phyloP scores from a whole-genome alignment of 768 basidiomycete species.

The Rhodotorula sphaerocarpa region DNA sequence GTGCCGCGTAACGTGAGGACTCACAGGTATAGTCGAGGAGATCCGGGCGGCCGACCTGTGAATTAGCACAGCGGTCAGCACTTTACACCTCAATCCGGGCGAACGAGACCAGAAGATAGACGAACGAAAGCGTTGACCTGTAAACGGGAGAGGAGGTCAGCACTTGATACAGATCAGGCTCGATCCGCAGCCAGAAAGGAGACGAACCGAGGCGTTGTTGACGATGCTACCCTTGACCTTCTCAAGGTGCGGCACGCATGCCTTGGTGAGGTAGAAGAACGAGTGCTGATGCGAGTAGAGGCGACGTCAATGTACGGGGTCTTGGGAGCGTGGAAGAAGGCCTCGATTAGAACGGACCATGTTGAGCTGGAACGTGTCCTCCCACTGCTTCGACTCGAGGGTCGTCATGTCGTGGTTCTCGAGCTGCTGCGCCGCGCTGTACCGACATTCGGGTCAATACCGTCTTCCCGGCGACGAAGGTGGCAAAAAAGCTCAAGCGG shows the following conservation, averaged over 20 bases:
- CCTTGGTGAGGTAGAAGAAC: conserved; percentile 49
- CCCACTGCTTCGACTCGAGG: conserved; percentile 36
- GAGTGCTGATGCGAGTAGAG: background rate
- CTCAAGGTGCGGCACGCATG: conserved; percentile 48
- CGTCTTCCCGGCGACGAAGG: background rate
- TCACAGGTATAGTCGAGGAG: conserved; percentile 49
- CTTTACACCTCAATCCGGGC: too few species aligned
- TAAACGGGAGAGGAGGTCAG: background rate
- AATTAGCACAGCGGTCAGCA: background rate
- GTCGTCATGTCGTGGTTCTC: conserved; percentile 36
- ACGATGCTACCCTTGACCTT: conserved; percentile 47
- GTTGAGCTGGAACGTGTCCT: conserved; percentile 37
- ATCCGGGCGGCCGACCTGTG: conserved; percentile 47
- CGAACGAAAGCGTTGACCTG: conserved; percentile 46
- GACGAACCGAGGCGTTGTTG: conserved; percentile 44
- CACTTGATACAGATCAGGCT: background rate
- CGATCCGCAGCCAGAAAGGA: background rate
- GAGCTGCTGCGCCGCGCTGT: conserved; percentile 27
- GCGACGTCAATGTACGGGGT: background rate
- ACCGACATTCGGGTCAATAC: background rate
- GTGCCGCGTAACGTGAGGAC: too few species aligned
- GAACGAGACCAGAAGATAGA: too few species aligned
- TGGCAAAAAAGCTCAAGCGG: too few species aligned
- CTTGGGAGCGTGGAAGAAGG: conserved; percentile 31
- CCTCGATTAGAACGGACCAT: too few species aligned